phyloP scores from a whole-genome alignment of 345 rosid genomes.

The Camelina laxa region DNA sequence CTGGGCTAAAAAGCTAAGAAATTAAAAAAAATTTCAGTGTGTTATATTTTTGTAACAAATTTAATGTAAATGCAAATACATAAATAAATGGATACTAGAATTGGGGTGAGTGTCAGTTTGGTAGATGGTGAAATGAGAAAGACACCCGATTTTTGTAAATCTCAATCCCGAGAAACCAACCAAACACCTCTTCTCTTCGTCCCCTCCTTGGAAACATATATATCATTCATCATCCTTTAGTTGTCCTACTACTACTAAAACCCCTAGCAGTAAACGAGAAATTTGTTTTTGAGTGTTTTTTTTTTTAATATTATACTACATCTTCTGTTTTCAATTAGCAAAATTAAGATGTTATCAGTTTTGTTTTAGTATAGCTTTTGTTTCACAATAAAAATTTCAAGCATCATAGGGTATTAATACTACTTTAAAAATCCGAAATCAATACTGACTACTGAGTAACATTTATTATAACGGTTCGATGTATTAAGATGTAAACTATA shows the following conservation, averaged over 20 bases:
- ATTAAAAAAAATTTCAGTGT: slow-evolving; percentile 9
- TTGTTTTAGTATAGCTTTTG: neutral
- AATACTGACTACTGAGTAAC: neutral
- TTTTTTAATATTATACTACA: no score
- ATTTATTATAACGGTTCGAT: neutral
- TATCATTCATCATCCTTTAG: neutral
- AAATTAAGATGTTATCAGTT: neutral
- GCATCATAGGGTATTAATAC: no score
- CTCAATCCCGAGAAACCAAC: slow-evolving; percentile 50
- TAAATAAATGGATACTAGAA: slow-evolving; percentile 44
- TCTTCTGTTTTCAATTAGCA: neutral
- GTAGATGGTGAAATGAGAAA: slow-evolving; percentile 47
- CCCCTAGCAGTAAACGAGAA: neutral
- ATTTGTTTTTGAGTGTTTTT: neutral
- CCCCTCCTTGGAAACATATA: slow-evolving; percentile 45
- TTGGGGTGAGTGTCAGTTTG: slow-evolving; percentile 43
- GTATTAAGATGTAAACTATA: neutral
- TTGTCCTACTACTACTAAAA: neutral
- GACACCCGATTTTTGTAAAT: slow-evolving; percentile 37
- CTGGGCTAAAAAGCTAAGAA: slow-evolving; percentile 7
- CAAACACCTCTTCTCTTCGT: slow-evolving; percentile 41
- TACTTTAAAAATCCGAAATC: neutral
- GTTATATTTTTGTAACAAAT: slow-evolving; percentile 38
- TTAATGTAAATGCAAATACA: slow-evolving; percentile 43
- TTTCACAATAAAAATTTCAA: neutral